Evolutionary conservation across 2,329 filamentous ascomycete genomes (phyloP).

Genomic region (Neonectria sp.): DNA sequence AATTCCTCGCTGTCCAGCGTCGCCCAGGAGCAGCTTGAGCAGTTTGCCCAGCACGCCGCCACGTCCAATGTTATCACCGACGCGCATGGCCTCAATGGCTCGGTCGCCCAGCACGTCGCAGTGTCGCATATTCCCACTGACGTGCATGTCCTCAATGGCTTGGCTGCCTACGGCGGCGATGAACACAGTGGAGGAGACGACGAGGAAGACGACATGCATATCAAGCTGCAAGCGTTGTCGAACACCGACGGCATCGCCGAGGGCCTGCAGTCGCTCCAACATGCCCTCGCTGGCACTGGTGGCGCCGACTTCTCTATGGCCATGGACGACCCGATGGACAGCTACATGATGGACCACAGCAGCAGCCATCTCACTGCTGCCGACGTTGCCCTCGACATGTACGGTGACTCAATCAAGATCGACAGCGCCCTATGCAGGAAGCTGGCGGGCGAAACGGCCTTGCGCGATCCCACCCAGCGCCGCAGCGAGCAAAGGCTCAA

Average conservation of each 20-base stretch:
- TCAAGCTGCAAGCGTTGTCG: constrained; percentile 13
- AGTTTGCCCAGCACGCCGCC: constrained; percentile 34
- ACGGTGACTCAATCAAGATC: constrained; percentile 63
- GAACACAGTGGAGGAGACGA: background rate
- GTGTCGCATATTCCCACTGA: background rate
- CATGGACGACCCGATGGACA: constrained; percentile 3
- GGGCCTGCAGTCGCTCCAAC: background rate
- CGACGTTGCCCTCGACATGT: constrained; percentile 62
- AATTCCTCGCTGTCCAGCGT: constrained; percentile 38
- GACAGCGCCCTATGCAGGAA: constrained; percentile 70
- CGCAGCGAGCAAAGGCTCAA: constrained; percentile 69
- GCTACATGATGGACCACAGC: background rate
- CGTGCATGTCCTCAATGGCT: background rate
- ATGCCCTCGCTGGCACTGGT: background rate
- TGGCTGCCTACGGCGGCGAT: background rate
- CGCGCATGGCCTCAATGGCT: background rate
- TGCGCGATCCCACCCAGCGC: constrained; percentile 67
- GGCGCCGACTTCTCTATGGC: background rate
- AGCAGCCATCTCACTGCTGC: constrained; percentile 56
- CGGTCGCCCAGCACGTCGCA: background rate
- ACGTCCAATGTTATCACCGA: background rate
- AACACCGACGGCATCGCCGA: constrained; percentile 5
- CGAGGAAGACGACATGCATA: constrained; percentile 12
- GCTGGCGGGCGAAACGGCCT: constrained; percentile 64
- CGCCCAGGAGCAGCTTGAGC: constrained; percentile 53